Conservation (phyloP, 2,329 filamentous ascomycete genomes). For the Neonectria coccinea region DNA sequence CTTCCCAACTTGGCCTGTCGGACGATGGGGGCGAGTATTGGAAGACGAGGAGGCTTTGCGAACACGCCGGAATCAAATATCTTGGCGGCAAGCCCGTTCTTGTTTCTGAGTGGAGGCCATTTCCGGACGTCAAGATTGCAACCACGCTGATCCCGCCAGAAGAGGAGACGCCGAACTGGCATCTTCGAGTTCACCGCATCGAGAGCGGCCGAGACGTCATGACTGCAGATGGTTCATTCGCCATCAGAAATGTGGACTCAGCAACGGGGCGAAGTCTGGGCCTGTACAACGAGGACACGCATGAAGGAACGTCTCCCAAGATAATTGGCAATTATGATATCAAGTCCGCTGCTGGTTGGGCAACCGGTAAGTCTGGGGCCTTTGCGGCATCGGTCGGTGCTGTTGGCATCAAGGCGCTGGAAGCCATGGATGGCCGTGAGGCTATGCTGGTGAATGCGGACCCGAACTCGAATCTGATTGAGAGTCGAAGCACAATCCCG, state of each 20-base stretch:
- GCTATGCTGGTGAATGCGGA: conserved; percentile 80
- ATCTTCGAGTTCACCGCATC: conserved; percentile 74
- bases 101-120: conserved; percentile 77
- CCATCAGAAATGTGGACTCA: conserved; percentile 69
- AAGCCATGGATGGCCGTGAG: conserved; percentile 59
- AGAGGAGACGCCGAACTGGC: conserved; percentile 73
- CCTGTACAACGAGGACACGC: conserved; percentile 57
- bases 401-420: conserved; percentile 69
- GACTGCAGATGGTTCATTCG: conserved; percentile 81
- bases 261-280: conserved; percentile 63
- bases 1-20: conserved; percentile 80
- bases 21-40: conserved; percentile 83
- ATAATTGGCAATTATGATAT: conserved; percentile 72
- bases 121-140: conserved; percentile 73
- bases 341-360: conserved; percentile 64
- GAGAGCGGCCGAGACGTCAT: conserved; percentile 70
- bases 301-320: conserved; percentile 65
- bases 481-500: conserved; percentile 78
- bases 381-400: conserved; percentile 69
- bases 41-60: conserved; percentile 78
- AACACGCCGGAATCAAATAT: conserved; percentile 71
- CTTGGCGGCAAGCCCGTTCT: conserved; percentile 69
- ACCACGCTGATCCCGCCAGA: conserved; percentile 74
- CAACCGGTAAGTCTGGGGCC: conserved; percentile 62
- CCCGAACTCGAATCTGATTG: conserved; percentile 81